These are phyloP conservation scores for Yamadazyma phyllophila DNA, from an alignment of 805 yeast genomes.

Conservation along the genomic window DNA sequence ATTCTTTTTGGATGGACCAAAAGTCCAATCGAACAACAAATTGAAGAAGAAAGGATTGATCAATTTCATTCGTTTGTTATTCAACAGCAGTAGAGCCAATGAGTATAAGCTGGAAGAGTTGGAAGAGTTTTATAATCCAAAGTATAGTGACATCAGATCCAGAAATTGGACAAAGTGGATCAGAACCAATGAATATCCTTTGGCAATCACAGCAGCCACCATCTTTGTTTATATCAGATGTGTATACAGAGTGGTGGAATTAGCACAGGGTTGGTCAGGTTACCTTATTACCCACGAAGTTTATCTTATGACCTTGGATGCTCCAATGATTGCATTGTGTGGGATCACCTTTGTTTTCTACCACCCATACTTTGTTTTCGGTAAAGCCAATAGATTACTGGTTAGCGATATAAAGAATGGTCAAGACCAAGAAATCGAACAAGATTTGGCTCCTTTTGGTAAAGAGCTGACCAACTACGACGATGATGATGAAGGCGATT, in stretches of 20 bases:
- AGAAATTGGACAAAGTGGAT: constrained; percentile 17
- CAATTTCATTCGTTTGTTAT: constrained; percentile 25
- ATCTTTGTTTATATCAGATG: constrained; percentile 30
- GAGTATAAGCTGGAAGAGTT: constrained; percentile 19
- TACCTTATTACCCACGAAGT: constrained; percentile 35
- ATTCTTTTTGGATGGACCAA: constrained; percentile 21
- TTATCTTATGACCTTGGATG: constrained; percentile 35
- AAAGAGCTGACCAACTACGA: background rate
- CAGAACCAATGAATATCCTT: constrained; percentile 22
- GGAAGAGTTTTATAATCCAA: constrained; percentile 27
- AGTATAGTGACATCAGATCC: constrained; percentile 20
- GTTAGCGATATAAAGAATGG: constrained; percentile 13
- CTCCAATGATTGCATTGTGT: constrained; percentile 31
- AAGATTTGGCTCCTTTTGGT: background rate
- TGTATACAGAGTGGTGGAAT: constrained; percentile 38
- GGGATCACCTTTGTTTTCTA: constrained; percentile 31
- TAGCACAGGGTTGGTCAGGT: constrained; percentile 36
- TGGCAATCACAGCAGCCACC: constrained; percentile 32
- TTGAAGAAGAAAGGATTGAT: constrained; percentile 14
- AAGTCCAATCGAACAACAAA: constrained; percentile 3
- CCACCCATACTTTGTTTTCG: constrained; percentile 35
- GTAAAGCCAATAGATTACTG: constrained; percentile 29
- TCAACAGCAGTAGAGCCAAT: constrained; percentile 21
- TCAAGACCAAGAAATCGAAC: constrained; percentile 5
- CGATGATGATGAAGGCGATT: background rate